These are phyloP conservation scores for Ceratobasidium sp. DNA, from an alignment of 1,284 basidiomycete genomes.

Conservation along the genomic window DNA sequence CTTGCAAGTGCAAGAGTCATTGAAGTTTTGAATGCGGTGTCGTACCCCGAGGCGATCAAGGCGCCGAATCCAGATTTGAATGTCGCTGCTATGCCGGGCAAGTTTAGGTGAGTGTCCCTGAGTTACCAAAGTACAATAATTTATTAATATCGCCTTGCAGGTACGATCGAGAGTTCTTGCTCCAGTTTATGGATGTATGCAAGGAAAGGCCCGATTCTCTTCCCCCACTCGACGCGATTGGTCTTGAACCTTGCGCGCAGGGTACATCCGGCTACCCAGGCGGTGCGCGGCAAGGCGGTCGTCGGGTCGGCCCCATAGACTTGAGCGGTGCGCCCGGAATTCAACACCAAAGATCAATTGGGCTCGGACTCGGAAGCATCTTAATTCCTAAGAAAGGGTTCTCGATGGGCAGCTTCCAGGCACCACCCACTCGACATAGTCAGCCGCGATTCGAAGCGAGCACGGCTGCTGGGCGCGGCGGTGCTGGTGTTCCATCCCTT, in stretches of 20 bases:
- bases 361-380: constrained; percentile 62
- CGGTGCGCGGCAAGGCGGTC: constrained; percentile 40
- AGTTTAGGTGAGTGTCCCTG: constrained; percentile 75
- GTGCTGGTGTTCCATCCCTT: constrained; percentile 59
- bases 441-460: constrained; percentile 75
- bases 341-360: constrained; percentile 62
- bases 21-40: constrained; percentile 79
- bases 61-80: constrained; percentile 91
- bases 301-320: constrained; percentile 37
- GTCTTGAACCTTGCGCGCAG: constrained; percentile 7
- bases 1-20: constrained; percentile 81
- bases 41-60: constrained; percentile 85
- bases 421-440: constrained; percentile 60
- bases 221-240: neutral
- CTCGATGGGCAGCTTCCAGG: constrained; percentile 80
- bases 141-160: neutral
- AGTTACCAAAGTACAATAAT: constrained; percentile 35
- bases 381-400: constrained; percentile 50
- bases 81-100: constrained; percentile 77
- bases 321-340: neutral
- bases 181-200: constrained; percentile 20
- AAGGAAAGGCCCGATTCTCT: neutral
- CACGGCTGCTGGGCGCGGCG: constrained; percentile 54
- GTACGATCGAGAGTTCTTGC: constrained; percentile 5
- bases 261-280: constrained; percentile 46